Percentiles rank a stretch among this genome's conserved stretches.
Evolutionary conservation across 2,329 filamentous ascomycete species (phyloP).

Genomic region (Neofusicoccum sp.): DNA sequence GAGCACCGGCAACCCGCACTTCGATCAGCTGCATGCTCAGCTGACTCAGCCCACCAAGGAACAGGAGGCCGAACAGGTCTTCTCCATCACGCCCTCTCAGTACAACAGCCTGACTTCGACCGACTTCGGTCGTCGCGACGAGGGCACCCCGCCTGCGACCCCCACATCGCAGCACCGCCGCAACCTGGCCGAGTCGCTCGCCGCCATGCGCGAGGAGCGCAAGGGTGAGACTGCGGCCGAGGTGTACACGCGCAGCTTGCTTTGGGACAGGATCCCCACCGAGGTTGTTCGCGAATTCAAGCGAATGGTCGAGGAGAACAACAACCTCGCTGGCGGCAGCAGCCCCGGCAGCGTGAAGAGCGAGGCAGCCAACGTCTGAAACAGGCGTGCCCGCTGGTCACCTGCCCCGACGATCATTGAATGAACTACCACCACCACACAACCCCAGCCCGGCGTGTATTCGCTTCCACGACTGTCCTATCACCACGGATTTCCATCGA

Average conservation of each 20-base stretch:
- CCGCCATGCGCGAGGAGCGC: slow-evolving; percentile 71
- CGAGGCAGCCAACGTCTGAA: slow-evolving; percentile 33
- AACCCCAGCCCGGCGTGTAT: slow-evolving; percentile 17
- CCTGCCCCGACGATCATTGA: slow-evolving; percentile 18
- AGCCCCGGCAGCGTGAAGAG: slow-evolving; percentile 36
- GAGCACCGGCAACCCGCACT: slow-evolving; percentile 31
- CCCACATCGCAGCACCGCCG: slow-evolving; percentile 58
- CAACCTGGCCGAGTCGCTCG: slow-evolving; percentile 79
- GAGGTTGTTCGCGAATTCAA: slow-evolving; percentile 93
- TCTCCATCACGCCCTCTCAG: slow-evolving; percentile 81
- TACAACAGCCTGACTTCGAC: slow-evolving; percentile 83
- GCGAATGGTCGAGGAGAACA: slow-evolving; percentile 82
- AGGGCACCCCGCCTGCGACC: slow-evolving; percentile 40
- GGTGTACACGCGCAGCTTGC: slow-evolving; percentile 87
- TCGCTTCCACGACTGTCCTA: slow-evolving; percentile 17
- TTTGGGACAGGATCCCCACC: slow-evolving; percentile 91
- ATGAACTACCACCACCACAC: slow-evolving; percentile 14
- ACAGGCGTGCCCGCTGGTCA: slow-evolving; percentile 10
- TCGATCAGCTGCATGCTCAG: slow-evolving; percentile 47
- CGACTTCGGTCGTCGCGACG: slow-evolving; percentile 63
- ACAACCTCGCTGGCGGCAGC: slow-evolving; percentile 30
- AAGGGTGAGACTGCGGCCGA: slow-evolving; percentile 76
- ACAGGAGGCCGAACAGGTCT: slow-evolving; percentile 85
- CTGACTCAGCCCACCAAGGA: slow-evolving; percentile 69
- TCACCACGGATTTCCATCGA: slow-evolving; percentile 10